These are phyloP conservation scores for Colletotrichum endophyticum DNA, from an alignment of 2,329 filamentous ascomycete species.

Conservation along the genomic window DNA sequence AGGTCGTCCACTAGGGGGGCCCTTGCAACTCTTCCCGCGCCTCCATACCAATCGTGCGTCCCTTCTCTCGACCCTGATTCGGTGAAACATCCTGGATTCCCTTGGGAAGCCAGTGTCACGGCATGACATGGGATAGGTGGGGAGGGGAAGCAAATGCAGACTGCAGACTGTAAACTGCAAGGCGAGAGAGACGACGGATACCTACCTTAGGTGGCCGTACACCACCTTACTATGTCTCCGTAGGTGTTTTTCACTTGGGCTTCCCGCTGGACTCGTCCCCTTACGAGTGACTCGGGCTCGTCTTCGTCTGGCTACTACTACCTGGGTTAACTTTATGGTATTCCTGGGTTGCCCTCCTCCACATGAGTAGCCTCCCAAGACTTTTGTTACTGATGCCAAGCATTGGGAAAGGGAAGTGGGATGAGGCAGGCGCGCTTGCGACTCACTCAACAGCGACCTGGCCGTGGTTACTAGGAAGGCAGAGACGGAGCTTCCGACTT, in stretches of 20 bases:
- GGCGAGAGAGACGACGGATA: background rate
- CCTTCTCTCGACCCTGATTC: slow-evolving; percentile 7
- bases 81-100: slow-evolving; percentile 5
- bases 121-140: background rate
- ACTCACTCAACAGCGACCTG: background rate
- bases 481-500: background rate
- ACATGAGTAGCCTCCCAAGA: background rate
- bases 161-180: background rate
- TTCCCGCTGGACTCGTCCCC: background rate
- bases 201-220: no score
- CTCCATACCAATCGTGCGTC: slow-evolving; percentile 7
- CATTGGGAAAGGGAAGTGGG: background rate
- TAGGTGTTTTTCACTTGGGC: background rate
- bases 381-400: background rate
- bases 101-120: background rate
- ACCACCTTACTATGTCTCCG: background rate
- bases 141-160: background rate
- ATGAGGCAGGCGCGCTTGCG: background rate
- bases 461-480: background rate
- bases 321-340: background rate
- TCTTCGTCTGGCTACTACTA: background rate
- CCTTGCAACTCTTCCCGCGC: slow-evolving; percentile 4
- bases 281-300: background rate
- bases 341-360: background rate
- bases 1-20: background rate